Conservation (phyloP, 352 stramenopile genomes). For the Globisporangium barbulae region DNA sequence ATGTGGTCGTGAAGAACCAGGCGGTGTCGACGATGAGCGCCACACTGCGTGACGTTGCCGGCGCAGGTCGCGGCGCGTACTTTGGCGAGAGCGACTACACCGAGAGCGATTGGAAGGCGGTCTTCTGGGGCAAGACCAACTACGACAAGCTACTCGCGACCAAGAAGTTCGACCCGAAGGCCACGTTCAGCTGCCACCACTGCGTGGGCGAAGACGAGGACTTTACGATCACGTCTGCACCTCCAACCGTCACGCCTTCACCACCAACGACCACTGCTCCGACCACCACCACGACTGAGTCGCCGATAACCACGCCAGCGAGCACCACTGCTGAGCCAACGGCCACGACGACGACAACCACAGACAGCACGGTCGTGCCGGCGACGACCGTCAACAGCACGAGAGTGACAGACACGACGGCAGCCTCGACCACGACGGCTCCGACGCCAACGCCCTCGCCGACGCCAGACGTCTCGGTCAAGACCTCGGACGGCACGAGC, state of each 20-base stretch:
- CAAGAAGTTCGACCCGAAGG: slow-evolving; percentile 5
- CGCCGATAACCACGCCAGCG: neutral
- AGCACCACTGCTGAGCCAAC: neutral
- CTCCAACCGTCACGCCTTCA: neutral
- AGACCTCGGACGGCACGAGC: neutral
- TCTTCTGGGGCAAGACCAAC: slow-evolving; percentile 9
- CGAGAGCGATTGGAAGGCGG: slow-evolving; percentile 4
- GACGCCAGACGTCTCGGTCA: neutral
- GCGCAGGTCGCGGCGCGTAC: neutral
- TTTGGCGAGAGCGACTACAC: slow-evolving; percentile 13
- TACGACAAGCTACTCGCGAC: slow-evolving; percentile 6
- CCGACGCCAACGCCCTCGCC: neutral
- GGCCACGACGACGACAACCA: neutral
- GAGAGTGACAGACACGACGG: neutral
- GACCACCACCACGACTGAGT: neutral
- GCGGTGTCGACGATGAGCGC: slow-evolving; percentile 2
- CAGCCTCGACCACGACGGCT: neutral
- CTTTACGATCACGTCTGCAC: neutral
- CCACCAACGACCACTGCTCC: neutral
- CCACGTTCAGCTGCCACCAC: slow-evolving; percentile 7
- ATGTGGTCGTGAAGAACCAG: neutral
- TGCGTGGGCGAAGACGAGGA: slow-evolving; percentile 1
- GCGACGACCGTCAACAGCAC: neutral
- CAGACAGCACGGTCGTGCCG: neutral
- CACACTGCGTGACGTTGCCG: neutral